Evolutionary conservation across 257 asterid species (phyloP).

Genomic region (Cinchona pubescens): DNA sequence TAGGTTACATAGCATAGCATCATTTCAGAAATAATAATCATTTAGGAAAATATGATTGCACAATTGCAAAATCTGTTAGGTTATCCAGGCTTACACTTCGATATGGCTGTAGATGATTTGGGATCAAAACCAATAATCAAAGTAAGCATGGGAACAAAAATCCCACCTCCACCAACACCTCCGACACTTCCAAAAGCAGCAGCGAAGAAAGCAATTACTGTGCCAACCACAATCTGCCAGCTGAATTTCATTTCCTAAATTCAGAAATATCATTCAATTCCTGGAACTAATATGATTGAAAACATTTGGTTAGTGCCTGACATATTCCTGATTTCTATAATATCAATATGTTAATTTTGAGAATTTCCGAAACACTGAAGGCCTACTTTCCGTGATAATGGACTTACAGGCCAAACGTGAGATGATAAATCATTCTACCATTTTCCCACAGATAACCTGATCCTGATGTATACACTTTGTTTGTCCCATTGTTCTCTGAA

Average conservation of each 20-base stretch:
- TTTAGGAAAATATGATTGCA: not conserved
- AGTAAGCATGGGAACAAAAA: conserved; percentile 91
- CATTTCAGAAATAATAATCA: not conserved
- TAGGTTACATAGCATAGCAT: not conserved
- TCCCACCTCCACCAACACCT: conserved; percentile 99
- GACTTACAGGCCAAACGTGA: conserved; percentile 96
- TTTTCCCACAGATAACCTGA: conserved; percentile 46
- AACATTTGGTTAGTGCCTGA: too few species aligned
- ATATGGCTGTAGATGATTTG: conserved; percentile 92
- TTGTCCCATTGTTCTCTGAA: not conserved
- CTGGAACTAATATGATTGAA: too few species aligned
- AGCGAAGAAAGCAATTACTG: conserved; percentile 80
- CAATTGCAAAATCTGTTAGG: not conserved
- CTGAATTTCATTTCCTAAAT: conserved; percentile 64
- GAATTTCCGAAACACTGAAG: not conserved
- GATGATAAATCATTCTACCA: conserved; percentile 54
- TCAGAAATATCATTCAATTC: not conserved
- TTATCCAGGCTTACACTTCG: conserved; percentile 63
- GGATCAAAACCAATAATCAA: conserved; percentile 86
- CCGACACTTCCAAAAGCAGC: conserved; percentile 99
- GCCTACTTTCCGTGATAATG: not conserved
- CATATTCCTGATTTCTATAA: too few species aligned
- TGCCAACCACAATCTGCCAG: conserved; percentile 72
- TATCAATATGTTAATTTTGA: too few species aligned
- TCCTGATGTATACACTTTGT: not conserved